Conservation (phyloP, 345 rosid genomes). For the Populus alba region DNA sequence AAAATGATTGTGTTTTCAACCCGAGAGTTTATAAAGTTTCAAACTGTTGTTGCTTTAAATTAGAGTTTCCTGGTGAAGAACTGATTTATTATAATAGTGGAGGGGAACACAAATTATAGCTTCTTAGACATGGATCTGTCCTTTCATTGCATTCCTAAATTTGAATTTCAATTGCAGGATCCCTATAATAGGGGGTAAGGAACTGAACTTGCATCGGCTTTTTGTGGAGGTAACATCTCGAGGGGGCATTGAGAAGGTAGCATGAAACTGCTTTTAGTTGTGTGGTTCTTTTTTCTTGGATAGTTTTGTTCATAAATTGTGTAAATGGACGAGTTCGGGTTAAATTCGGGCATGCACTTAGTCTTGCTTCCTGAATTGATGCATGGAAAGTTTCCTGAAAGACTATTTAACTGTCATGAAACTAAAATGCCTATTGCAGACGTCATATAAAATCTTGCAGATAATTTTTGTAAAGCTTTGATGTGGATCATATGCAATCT, state of each 20-base stretch:
- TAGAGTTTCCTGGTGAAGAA: neutral
- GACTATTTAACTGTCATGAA: neutral
- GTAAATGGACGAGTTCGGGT: neutral
- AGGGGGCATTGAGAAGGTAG: slow-evolving; percentile 93
- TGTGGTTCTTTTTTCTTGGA: neutral
- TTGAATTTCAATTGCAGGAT: slow-evolving; percentile 48
- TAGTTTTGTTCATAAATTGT: neutral
- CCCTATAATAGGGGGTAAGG: slow-evolving; percentile 89
- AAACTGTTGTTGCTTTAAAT: neutral
- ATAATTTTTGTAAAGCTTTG: neutral
- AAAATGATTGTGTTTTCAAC: neutral
- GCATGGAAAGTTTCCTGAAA: neutral
- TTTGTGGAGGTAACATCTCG: slow-evolving; percentile 93
- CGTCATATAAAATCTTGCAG: neutral
- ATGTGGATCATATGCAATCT: no score
- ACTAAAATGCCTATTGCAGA: neutral
- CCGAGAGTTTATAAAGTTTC: neutral
- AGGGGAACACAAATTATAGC: neutral
- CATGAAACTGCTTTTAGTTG: neutral
- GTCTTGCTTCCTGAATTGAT: neutral
- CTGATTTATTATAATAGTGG: neutral
- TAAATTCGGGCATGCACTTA: neutral
- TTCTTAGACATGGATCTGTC: neutral
- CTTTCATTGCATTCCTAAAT: neutral
- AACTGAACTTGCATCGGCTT: slow-evolving; percentile 83